phyloP scores from a whole-genome alignment of 2,329 filamentous ascomycete genomes.

The Pezicula neosporulosa region DNA sequence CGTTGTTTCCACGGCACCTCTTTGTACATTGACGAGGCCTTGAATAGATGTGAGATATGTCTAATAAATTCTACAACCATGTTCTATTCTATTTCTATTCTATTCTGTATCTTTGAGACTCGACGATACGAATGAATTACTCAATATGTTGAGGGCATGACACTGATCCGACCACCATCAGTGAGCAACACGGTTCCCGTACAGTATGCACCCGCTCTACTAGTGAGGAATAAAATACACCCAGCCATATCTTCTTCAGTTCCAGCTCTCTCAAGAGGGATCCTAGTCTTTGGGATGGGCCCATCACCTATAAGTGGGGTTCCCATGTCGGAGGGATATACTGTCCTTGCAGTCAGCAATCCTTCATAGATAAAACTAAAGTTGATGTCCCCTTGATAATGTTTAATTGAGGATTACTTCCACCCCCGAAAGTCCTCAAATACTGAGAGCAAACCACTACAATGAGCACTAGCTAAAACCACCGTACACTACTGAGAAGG shows the following conservation, averaged over 20 bases:
- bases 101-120: too few relatives aligned
- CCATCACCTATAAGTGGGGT: slow-evolving; percentile 18
- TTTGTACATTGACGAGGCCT: too few relatives aligned
- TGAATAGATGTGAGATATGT: too few relatives aligned
- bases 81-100: too few relatives aligned
- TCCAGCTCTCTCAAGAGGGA: slow-evolving; percentile 40
- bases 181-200: slow-evolving; percentile 24
- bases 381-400: neutral
- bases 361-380: neutral
- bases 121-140: neutral
- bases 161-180: slow-evolving; percentile 25
- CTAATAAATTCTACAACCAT: too few relatives aligned
- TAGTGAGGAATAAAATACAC: slow-evolving; percentile 44
- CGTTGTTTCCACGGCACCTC: too few relatives aligned
- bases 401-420: neutral
- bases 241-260: slow-evolving; percentile 63
- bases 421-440: too few relatives aligned
- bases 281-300: slow-evolving; percentile 12
- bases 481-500: too few relatives aligned
- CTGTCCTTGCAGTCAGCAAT: neutral
- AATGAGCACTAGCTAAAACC: too few relatives aligned
- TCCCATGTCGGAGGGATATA: slow-evolving; percentile 3
- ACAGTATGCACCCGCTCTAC: slow-evolving; percentile 28
- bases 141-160: slow-evolving; percentile 12
- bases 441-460: too few relatives aligned